Evolutionary conservation across 176 grass and related monocot genomes (phyloP), one percentile per base, ranked within the genome.

Genomic region (Cenchrus purpureus): DNA sequence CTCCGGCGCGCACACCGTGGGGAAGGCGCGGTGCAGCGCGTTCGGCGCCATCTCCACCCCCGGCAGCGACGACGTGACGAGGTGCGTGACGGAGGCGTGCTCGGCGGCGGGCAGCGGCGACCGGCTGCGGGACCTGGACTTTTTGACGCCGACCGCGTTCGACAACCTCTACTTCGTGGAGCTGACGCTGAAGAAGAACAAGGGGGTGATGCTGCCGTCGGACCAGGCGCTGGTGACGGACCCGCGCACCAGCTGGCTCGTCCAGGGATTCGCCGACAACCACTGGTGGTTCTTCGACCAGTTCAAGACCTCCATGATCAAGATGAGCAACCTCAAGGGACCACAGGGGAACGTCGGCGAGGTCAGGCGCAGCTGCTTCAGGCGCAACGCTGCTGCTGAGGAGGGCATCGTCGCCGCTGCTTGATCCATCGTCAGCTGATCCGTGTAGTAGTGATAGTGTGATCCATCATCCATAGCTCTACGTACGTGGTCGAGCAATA

Each of bases 1-100:
- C 48, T 92, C 91, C 19, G 87, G 91, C 10, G 87, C 84, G 13
- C 91, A 92, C 84, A 92, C 91, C 31, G 86, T 92, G 40, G 91
- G 87, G 10, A 54, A 68, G 61, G 63, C 83, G 8, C 61, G 79
- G 6, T 89, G 87, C 87, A 49, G 50, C 32, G 7, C 52, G 13
- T 89, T 89, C 70, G 52, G 34, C 20, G 34, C 25, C 79, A 7
- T 14, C 11, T 48, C 25, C 2, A 3, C 8, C 4, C 12, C 79
- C 0, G 32, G 31, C 19, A 5, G 0, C 52, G 79, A 82, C 79
- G 79, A 70, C 79, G 68, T 81, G 71, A 20, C 51, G 0, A 9
- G 60, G 43, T 62, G 40, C 77, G 62, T 89, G 29, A 14, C 43
- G 43, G 40, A 11, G 9, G 70, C 70, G 16, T 89, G 87, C 82